Evolutionary conservation across 2,329 filamentous ascomycete genomes (phyloP), one percentile per base, ranked within the genome.

Genomic region (Penicillium concentricum): DNA sequence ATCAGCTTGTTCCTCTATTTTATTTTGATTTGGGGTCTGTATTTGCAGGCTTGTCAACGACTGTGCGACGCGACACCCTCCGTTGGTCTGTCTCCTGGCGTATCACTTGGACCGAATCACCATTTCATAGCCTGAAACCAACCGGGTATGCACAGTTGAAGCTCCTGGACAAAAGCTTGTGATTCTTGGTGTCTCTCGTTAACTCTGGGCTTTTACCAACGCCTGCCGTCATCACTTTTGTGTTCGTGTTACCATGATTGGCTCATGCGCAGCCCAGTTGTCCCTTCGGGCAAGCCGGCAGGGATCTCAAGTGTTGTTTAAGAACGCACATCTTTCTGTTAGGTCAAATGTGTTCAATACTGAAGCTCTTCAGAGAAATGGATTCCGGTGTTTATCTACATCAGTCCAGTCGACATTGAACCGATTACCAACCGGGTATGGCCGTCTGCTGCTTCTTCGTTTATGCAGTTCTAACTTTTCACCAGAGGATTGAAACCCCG

Each of bases 191-290:
- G 13, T 18, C 22, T 20, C 34, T 20, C 9, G 4, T 35, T 24
- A n/a, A 39, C 37, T 44, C 37, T 18, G 44, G 5, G n/a, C 15
- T 44, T 41, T 18, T 34, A 22, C 18, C n/a, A 38, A 42, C 52
- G 9, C 24, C 45, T 43, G 45, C 38, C 30, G 44, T 43, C 46
- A 37, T 58, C 20, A 46, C 9, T 9, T 58, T 44, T 59, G 18
- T 34, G 24, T 44, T 32, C 53, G 50, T 59, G 44, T 26, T 52
- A 60, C 51, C 51, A 66, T 66, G 64, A 42, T 65, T 43, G 47
- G 54, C 39, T 39, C 48, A 47, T 44, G 44, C 24, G 54, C 44
- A 43, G 35, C 30, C 7, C 52, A 57, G 52, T 32, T 61, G 51
- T 46, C 54, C 20, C 26, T 60, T 50, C 56, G 58, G 34, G 56